Evolutionary conservation across 805 yeast genomes (phyloP).

Genomic region (Lipomyces japonicus): DNA sequence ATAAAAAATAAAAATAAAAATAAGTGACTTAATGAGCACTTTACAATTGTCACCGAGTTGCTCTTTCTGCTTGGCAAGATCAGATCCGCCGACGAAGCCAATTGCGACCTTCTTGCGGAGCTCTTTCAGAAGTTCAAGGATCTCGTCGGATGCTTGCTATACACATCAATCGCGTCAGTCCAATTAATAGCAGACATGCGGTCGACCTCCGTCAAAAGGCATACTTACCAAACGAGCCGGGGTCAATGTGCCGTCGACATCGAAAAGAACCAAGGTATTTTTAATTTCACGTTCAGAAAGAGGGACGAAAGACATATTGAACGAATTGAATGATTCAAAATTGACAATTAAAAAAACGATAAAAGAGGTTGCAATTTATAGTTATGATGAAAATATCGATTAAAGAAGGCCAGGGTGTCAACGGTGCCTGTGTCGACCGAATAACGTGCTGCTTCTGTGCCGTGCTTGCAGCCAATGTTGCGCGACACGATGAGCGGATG

Average conservation of each 20-base stretch:
- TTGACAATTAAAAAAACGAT: no score
- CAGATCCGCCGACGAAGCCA: conserved; percentile 98
- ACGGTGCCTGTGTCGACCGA: no score
- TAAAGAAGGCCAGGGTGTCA: no score
- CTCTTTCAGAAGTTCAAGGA: conserved; percentile 63
- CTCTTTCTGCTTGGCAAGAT: conserved; percentile 89
- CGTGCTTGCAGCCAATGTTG: no score
- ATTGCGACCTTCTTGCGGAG: conserved; percentile 89
- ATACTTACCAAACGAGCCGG: conserved; percentile 74
- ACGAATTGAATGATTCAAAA: no score
- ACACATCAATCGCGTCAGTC: not conserved
- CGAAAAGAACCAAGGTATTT: conserved; percentile 85
- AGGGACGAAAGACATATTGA: conserved; percentile 35
- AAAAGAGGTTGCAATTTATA: no score
- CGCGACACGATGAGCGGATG: no score
- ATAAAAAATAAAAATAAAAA: not conserved
- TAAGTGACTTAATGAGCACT: conserved; percentile 30
- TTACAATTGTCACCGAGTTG: conserved; percentile 68
- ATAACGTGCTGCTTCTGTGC: no score
- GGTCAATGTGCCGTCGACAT: conserved; percentile 97
- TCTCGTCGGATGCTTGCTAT: conserved; percentile 46
- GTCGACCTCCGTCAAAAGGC: no score
- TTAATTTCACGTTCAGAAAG: conserved; percentile 66
- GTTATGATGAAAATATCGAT: no score
- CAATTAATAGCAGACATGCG: not conserved